phyloP scores from a whole-genome alignment of 805 yeast species.

The Candida ulmi region DNA sequence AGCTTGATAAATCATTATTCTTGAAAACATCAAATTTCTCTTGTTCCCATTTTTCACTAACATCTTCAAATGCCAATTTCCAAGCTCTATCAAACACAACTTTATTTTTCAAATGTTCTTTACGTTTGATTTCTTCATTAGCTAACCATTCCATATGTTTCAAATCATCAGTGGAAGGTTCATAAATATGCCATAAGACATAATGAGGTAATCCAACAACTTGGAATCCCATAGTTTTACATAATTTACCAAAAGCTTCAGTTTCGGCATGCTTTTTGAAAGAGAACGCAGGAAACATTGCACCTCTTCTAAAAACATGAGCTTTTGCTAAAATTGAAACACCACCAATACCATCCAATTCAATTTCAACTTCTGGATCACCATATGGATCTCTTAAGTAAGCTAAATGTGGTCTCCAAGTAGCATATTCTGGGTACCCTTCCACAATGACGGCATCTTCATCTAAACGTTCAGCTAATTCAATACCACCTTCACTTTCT shows the following conservation, averaged over 20 bases:
- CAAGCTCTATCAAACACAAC: constrained; percentile 67
- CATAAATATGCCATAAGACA: constrained; percentile 95
- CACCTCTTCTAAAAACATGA: constrained; percentile 76
- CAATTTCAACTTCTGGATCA: constrained; percentile 89
- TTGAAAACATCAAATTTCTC: constrained; percentile 70
- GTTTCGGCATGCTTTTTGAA: constrained; percentile 97
- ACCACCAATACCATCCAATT: constrained; percentile 95
- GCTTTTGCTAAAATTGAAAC: constrained; percentile 90
- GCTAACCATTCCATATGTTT: constrained; percentile 88
- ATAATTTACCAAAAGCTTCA: constrained; percentile 91
- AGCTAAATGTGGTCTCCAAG: constrained; percentile 97
- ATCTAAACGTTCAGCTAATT: constrained; percentile 67
- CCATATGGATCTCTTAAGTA: constrained; percentile 93
- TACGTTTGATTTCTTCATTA: constrained; percentile 61
- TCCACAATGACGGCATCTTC: constrained; percentile 97
- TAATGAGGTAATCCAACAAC: constrained; percentile 93
- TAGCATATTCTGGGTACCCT: constrained; percentile 95
- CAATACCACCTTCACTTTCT: constrained; percentile 77
- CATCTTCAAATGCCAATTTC: constrained; percentile 75
- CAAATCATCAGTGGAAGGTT: constrained; percentile 90
- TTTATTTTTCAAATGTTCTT: constrained; percentile 56
- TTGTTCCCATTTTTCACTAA: constrained; percentile 62
- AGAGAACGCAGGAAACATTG: constrained; percentile 95
- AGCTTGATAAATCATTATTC: constrained; percentile 60
- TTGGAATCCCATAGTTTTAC: constrained; percentile 77